Percentiles rank a stretch among this genome's conserved stretches.
Evolutionary conservation across 306 rosid genomes (phyloP).

Genomic region (Lupinus albus): DNA sequence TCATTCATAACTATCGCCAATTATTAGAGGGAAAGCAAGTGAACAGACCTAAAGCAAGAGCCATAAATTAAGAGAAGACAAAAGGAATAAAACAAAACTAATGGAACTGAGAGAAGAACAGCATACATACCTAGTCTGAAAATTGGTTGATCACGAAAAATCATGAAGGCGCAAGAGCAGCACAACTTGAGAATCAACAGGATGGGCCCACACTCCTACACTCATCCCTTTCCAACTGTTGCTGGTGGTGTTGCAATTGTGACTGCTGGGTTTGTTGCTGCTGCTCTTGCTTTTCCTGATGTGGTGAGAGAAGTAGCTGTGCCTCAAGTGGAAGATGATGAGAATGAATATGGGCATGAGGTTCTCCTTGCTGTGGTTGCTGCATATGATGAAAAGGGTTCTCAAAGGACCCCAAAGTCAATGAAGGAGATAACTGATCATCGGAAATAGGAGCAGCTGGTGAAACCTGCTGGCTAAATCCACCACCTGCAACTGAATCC

Average conservation of each 20-base stretch:
- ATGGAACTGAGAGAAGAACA: neutral
- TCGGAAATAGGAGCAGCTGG: constrained; percentile 24
- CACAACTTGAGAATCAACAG: constrained; percentile 48
- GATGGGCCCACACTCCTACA: constrained; percentile 70
- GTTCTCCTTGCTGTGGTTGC: constrained; percentile 50
- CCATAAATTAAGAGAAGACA: constrained; percentile 6
- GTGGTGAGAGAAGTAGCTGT: constrained; percentile 62
- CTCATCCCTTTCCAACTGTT: constrained; percentile 58
- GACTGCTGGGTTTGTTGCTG: constrained; percentile 49
- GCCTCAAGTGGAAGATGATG: constrained; percentile 58
- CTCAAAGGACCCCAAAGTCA: constrained; percentile 72
- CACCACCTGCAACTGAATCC: constrained; percentile 53
- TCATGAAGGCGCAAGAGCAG: constrained; percentile 40
- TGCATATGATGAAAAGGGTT: constrained; percentile 60
- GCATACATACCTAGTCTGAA: constrained; percentile 53
- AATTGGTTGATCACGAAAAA: constrained; percentile 39
- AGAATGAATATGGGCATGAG: neutral
- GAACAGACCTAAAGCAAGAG: constrained; percentile 29
- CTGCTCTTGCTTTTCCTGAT: constrained; percentile 51
- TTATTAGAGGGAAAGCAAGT: neutral
- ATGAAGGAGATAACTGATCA: constrained; percentile 60
- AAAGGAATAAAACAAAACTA: neutral
- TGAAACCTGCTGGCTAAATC: constrained; percentile 59
- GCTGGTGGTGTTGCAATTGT: constrained; percentile 40
- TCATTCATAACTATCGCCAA: neutral